Evolutionary conservation across 1,139 yeast species (phyloP).

Genomic region (Geotrichum australiense): DNA sequence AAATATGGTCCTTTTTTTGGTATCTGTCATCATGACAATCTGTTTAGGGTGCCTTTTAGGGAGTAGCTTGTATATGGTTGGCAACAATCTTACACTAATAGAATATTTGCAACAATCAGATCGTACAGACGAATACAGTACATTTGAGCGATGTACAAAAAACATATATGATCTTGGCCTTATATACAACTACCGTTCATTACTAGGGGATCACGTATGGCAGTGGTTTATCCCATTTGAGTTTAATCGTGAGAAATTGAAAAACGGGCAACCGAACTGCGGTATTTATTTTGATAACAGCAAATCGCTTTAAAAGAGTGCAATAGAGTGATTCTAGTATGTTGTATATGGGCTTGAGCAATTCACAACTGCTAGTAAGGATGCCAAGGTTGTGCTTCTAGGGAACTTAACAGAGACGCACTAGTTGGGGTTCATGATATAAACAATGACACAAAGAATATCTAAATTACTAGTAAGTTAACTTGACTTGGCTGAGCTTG

Average conservation of each 20-base stretch:
- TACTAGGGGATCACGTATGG: slow-evolving; percentile 61
- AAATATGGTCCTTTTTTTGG: slow-evolving; percentile 51
- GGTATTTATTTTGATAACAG: too few relatives aligned
- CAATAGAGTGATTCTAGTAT: too few relatives aligned
- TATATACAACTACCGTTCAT: slow-evolving; percentile 50
- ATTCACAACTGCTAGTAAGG: too few relatives aligned
- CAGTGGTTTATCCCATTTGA: slow-evolving; percentile 70
- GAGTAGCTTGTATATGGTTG: slow-evolving; percentile 53
- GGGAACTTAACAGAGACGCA: too few relatives aligned
- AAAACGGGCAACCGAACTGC: slow-evolving; percentile 1
- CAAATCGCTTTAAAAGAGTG: too few relatives aligned
- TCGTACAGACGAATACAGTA: too few relatives aligned
- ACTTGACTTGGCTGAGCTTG: too few relatives aligned
- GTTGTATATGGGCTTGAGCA: too few relatives aligned
- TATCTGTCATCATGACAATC: slow-evolving; percentile 53
- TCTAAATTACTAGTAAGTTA: too few relatives aligned
- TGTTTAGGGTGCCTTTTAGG: slow-evolving; percentile 55
- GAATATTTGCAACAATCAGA: slow-evolving; percentile 69
- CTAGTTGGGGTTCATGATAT: too few relatives aligned
- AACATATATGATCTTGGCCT: slow-evolving; percentile 74
- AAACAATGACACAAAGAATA: too few relatives aligned
- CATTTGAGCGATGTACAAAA: slow-evolving; percentile 46
- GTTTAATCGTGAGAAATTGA: slow-evolving; percentile 30
- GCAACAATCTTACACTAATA: slow-evolving; percentile 67
- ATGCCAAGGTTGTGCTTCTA: too few relatives aligned